phyloP scores from a whole-genome alignment of 208 protist species.

The Crithidia acanthocephali region DNA sequence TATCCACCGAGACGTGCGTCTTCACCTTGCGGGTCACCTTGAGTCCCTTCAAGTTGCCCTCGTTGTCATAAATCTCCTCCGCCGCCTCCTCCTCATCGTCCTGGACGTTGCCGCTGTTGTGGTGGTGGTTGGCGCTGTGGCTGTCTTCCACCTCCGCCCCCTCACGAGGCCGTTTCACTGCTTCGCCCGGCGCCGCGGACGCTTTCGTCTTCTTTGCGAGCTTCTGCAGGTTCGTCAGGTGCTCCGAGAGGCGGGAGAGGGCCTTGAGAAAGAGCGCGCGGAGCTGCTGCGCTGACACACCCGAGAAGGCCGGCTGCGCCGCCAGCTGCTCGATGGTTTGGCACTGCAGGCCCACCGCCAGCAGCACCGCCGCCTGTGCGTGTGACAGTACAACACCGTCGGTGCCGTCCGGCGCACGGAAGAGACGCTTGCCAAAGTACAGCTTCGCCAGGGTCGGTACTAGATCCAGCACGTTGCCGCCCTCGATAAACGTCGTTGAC shows the following conservation, averaged over 20 bases:
- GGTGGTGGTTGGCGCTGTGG: not conserved
- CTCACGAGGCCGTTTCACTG: slow-evolving; percentile 11
- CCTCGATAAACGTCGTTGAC: slow-evolving; percentile 94
- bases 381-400: slow-evolving; percentile 87
- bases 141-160: not conserved
- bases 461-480: slow-evolving; percentile 96
- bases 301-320: slow-evolving; percentile 60
- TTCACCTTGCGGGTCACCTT: slow-evolving; percentile 66
- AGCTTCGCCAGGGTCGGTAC: slow-evolving; percentile 92
- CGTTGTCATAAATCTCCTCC: slow-evolving; percentile 66
- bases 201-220: slow-evolving; percentile 24
- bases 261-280: slow-evolving; percentile 89
- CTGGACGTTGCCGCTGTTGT: slow-evolving; percentile 9
- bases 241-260: slow-evolving; percentile 73
- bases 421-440: slow-evolving; percentile 89
- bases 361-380: slow-evolving; percentile 93
- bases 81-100: slow-evolving; percentile 48
- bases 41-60: slow-evolving; percentile 76
- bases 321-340: slow-evolving; percentile 72
- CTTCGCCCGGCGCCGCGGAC: not conserved
- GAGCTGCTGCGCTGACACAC: slow-evolving; percentile 80
- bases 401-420: slow-evolving; percentile 63
- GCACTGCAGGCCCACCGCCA: slow-evolving; percentile 95
- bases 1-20: slow-evolving; percentile 60
- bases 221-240: slow-evolving; percentile 67